These are phyloP conservation scores for Syzygium oleosum DNA, from an alignment of 345 rosid species.

Conservation along the genomic window DNA sequence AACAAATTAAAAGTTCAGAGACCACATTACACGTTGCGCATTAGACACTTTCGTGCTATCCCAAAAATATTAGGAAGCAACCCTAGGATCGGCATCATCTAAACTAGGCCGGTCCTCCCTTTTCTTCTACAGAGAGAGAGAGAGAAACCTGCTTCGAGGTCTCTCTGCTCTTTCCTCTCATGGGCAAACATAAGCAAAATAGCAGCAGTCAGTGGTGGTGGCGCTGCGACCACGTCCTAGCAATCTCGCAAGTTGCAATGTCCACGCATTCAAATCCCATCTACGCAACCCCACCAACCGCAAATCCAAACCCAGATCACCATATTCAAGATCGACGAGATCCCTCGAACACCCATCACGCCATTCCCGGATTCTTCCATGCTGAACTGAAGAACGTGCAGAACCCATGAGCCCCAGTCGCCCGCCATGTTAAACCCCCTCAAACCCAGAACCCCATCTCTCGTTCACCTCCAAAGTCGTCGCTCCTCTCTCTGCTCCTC, in stretches of 20 bases:
- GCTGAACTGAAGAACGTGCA: background rate
- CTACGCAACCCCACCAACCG: background rate
- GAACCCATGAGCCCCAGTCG: background rate
- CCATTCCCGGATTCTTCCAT: background rate
- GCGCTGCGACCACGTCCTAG: background rate
- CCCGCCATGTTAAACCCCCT: constrained; percentile 1
- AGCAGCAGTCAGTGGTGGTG: background rate
- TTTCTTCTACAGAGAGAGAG: background rate
- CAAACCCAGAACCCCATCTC: background rate
- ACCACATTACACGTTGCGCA: rapidly evolving
- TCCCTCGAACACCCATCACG: background rate
- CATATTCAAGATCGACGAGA: background rate
- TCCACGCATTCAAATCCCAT: background rate
- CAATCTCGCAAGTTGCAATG: background rate
- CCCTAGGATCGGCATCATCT: background rate
- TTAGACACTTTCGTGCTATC: too few species aligned
- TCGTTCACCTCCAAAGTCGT: background rate
- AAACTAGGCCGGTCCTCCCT: background rate
- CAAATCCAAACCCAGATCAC: background rate
- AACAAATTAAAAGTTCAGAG: too few species aligned
- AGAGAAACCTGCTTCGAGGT: background rate
- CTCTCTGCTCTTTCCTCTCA: background rate
- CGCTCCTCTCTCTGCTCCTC: constrained; percentile 3
- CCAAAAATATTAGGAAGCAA: background rate
- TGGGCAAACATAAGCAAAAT: background rate